Percentiles rank a stretch among this genome's conserved stretches.
Evolutionary conservation across 139 green algal species (phyloP).

Genomic region (Microglena sp.): DNA sequence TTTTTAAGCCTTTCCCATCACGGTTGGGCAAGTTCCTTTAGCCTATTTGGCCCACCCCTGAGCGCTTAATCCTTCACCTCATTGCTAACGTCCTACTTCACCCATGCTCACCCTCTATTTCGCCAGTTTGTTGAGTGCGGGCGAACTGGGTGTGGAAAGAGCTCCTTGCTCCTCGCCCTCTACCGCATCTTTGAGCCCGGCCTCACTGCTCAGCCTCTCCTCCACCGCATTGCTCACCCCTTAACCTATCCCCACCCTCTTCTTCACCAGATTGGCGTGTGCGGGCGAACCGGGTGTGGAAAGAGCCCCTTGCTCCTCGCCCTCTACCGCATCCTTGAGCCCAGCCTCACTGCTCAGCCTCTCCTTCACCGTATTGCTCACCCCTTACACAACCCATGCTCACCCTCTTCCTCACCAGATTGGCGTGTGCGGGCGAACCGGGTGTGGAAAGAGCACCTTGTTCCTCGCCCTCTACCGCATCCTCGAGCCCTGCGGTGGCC

Average conservation of each 20-base stretch:
- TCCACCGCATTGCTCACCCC: neutral
- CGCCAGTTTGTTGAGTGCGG: conserved; percentile 50
- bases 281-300: conserved; percentile 60
- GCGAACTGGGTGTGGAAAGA: conserved; percentile 59
- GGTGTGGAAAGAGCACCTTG: conserved; percentile 48
- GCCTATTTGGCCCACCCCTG: too few species aligned
- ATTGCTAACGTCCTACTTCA: neutral
- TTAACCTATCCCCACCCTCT: neutral
- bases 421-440: conserved; percentile 63
- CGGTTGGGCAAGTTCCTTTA: too few species aligned
- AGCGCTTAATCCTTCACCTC: too few species aligned
- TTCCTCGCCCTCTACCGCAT: conserved; percentile 67
- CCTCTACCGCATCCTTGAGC: conserved; percentile 72
- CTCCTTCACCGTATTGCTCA: too few species aligned
- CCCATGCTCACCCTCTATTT: neutral
- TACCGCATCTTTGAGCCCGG: conserved; percentile 72
- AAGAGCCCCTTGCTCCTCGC: conserved; percentile 51
- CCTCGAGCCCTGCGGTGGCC: conserved; percentile 64
- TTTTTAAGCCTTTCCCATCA: too few species aligned
- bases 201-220: too few species aligned
- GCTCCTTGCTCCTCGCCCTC: conserved; percentile 49
- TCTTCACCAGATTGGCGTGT: conserved; percentile 42
- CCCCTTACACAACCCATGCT: neutral
- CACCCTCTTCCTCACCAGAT: conserved; percentile 12
- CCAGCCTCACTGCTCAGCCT: too few species aligned